Base-by-base conservation (phyloP, 176 grass and related monocot genomes). In the Echinochloa phyllopogon region DNA sequence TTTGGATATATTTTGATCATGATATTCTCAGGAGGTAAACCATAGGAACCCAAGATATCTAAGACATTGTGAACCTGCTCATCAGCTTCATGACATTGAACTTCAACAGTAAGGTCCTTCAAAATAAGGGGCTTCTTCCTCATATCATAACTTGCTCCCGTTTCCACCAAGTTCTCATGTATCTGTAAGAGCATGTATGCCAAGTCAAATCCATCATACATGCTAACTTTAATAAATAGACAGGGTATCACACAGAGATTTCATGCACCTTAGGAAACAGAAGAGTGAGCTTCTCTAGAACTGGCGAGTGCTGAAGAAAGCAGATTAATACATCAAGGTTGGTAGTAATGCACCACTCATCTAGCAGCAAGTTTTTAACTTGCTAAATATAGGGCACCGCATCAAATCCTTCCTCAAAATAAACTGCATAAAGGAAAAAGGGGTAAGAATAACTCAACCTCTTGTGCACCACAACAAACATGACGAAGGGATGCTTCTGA, bases 271-370 rank as follows among this genome's bases (percentile, higher is more conserved):
- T 8, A 68, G 65, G 2, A 21, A 68, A 41, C 2, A 39, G 36
- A 66, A 66, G 63, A 38, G 14, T 66, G 0, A 66, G 63, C 16
- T 66, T 66, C 63, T 66, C 15, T 66, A 66, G 65, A 68, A 37
- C 16, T 68, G 65, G 65, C 10, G 65, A 68, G 65, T 68, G 65
- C 57, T 60, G 57, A n/a, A 60, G 21, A 60, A 60, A 60, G 57
- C 57, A 60, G 21, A 24, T 60, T 60, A 60, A 60, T 11, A n/a
- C 9, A 25, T 4, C n/a, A 60, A 25, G 57, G n/a, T 24, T 24
- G 0, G 8, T 3, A 10, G 57, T 60, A 10, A 24, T 60, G 57
- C 57, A 60, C 57, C 57, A 60, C 9, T 60, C 57, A 60, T 60
- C 3, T 7, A 60, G 9, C 11, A 60, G 11, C 57, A 25, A 11